Evolutionary conservation across 1,284 basidiomycete genomes (phyloP).

Genomic region (Marasmius fiardii): DNA sequence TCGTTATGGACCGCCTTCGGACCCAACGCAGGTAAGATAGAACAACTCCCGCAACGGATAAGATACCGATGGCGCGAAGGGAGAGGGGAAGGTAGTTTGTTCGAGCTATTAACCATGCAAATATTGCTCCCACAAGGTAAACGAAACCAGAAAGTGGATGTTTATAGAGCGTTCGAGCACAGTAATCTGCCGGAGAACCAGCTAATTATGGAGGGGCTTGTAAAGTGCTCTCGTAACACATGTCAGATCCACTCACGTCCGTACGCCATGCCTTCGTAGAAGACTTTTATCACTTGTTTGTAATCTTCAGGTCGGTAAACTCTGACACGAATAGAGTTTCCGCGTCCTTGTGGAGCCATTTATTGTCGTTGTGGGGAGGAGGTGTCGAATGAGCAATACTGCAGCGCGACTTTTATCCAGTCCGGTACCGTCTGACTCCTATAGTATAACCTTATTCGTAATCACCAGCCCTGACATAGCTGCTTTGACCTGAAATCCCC

Average conservation of each 20-base stretch:
- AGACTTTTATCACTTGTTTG: not conserved
- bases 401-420: no score
- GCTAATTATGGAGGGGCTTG: not conserved
- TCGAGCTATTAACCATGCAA: not conserved
- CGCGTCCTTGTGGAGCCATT: no score
- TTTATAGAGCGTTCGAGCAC: not conserved
- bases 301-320: not conserved
- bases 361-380: no score
- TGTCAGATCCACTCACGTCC: not conserved
- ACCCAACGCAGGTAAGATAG: not conserved
- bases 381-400: no score
- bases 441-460: no score
- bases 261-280: not conserved
- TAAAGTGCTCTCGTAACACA: not conserved
- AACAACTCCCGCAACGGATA: not conserved
- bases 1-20: not conserved
- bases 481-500: no score
- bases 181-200: not conserved
- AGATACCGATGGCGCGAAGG: not conserved
- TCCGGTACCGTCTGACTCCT: no score
- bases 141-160: not conserved
- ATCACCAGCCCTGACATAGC: no score
- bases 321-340: not conserved
- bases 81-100: not conserved
- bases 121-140: not conserved